Evolutionary conservation across 2,329 filamentous ascomycete species (phyloP).

Genomic region (Colletotrichum truncatum): DNA sequence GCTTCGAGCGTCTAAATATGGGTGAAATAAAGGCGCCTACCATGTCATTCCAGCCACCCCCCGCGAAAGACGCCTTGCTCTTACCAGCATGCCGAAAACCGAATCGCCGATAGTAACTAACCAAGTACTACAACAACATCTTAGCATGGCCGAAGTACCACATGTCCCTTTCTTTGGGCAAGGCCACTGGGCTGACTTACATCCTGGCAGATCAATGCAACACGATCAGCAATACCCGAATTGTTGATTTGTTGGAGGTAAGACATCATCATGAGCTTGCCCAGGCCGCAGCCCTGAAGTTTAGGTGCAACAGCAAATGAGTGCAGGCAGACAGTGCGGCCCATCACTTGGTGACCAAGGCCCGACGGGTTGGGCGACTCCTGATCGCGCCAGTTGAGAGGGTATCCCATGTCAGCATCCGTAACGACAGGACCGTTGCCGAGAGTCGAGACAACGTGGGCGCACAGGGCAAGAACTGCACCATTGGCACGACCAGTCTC

Average conservation of each 20-base stretch:
- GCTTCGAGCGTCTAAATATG: no score
- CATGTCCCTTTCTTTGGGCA: no score
- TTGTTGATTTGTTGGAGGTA: slow-evolving; percentile 82
- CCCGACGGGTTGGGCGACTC: slow-evolving; percentile 38
- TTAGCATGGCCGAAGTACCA: slow-evolving; percentile 5
- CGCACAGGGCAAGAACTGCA: slow-evolving; percentile 71
- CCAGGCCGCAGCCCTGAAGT: slow-evolving; percentile 78
- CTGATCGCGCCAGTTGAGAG: slow-evolving; percentile 70
- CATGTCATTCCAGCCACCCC: slow-evolving; percentile 86
- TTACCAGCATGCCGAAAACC: slow-evolving; percentile 76
- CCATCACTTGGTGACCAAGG: slow-evolving; percentile 77
- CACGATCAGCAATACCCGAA: slow-evolving; percentile 73
- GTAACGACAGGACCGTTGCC: slow-evolving; percentile 70
- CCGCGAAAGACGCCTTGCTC: slow-evolving; percentile 77
- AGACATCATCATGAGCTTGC: slow-evolving; percentile 76
- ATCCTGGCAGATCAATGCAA: slow-evolving; percentile 81
- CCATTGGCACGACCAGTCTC: slow-evolving; percentile 68
- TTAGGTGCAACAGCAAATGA: slow-evolving; percentile 82
- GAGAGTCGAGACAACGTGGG: slow-evolving; percentile 81
- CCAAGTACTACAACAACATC: slow-evolving; percentile 60
- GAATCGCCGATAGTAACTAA: slow-evolving; percentile 80
- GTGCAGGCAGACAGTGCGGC: slow-evolving; percentile 82
- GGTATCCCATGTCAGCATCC: slow-evolving; percentile 80
- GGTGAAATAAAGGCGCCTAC: slow-evolving; percentile 52
- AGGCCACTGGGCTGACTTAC: slow-evolving; percentile 46